A percentile compares a stretch with the other conserved stretches of the same genome.
These are phyloP conservation scores for Syzygium jambos DNA, from an alignment of 345 rosid genomes.

Conservation along the genomic window DNA sequence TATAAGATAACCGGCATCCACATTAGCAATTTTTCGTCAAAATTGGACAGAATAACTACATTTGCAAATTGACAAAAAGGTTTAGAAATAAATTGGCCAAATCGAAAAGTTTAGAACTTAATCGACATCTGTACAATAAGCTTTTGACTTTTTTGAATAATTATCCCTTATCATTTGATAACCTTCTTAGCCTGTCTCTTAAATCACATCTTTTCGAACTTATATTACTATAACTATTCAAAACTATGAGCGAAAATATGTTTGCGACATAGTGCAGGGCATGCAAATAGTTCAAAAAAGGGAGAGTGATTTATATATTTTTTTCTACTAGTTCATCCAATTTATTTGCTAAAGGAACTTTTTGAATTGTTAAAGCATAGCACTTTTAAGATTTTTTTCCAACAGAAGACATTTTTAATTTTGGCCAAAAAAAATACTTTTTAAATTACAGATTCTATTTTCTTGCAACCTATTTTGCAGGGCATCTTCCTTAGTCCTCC, in stretches of 20 bases:
- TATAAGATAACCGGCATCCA: rapidly evolving
- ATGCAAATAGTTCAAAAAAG: neutral
- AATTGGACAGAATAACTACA: neutral
- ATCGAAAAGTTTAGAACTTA: neutral
- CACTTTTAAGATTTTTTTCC: neutral
- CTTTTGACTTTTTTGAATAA: neutral
- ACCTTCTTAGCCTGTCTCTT: neutral
- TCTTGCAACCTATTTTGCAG: too few relatives aligned
- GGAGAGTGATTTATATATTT: neutral
- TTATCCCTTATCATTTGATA: neutral
- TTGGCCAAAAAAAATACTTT: neutral
- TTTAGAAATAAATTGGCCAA: neutral
- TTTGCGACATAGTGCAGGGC: neutral
- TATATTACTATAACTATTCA: neutral
- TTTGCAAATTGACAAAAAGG: neutral
- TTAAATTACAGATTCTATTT: neutral
- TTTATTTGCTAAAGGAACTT: neutral
- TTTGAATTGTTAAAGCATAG: neutral
- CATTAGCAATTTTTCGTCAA: neutral
- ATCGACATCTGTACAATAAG: rapidly evolving
- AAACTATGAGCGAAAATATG: neutral
- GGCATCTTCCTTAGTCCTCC: neutral
- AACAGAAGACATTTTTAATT: neutral
- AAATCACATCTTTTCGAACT: neutral
- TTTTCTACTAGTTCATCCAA: neutral